phyloP scores from a whole-genome alignment of 345 rosid genomes.

The Rubroshorea leprosula region DNA sequence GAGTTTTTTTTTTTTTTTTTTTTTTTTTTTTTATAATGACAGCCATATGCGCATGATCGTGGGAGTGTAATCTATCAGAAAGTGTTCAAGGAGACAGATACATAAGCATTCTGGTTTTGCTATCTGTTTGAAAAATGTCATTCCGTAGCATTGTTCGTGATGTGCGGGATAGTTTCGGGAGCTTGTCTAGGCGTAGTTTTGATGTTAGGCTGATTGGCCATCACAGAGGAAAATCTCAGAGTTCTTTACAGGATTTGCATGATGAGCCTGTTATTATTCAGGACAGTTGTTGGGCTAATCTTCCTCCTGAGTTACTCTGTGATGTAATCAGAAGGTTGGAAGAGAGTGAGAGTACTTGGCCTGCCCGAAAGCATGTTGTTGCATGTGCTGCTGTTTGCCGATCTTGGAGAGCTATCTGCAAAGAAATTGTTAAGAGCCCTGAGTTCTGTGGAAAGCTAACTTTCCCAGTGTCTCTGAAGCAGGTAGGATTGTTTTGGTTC shows the following conservation, averaged over 20 bases:
- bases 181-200: slow-evolving; percentile 61
- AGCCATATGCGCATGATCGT: background rate
- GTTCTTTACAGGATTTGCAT: slow-evolving; percentile 32
- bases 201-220: slow-evolving; percentile 48
- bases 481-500: slow-evolving; percentile 18
- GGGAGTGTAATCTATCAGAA: slow-evolving; percentile 6
- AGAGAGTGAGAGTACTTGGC: slow-evolving; percentile 64
- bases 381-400: slow-evolving; percentile 67
- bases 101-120: background rate
- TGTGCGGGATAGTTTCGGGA: slow-evolving; percentile 60
- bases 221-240: slow-evolving; percentile 53
- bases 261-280: slow-evolving; percentile 43
- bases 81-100: background rate
- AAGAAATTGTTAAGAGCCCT: slow-evolving; percentile 55
- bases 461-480: slow-evolving; percentile 55
- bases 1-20: slow-evolving; percentile 13
- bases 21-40: slow-evolving; percentile 23
- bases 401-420: slow-evolving; percentile 64
- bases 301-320: slow-evolving; percentile 52
- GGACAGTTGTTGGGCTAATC: slow-evolving; percentile 62
- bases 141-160: slow-evolving; percentile 66
- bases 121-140: slow-evolving; percentile 36
- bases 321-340: slow-evolving; percentile 63
- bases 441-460: slow-evolving; percentile 57
- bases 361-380: slow-evolving; percentile 50